Conservation (phyloP, 371 early-diverging fungal genomes). For the Apophysomyces ossiformis region DNA sequence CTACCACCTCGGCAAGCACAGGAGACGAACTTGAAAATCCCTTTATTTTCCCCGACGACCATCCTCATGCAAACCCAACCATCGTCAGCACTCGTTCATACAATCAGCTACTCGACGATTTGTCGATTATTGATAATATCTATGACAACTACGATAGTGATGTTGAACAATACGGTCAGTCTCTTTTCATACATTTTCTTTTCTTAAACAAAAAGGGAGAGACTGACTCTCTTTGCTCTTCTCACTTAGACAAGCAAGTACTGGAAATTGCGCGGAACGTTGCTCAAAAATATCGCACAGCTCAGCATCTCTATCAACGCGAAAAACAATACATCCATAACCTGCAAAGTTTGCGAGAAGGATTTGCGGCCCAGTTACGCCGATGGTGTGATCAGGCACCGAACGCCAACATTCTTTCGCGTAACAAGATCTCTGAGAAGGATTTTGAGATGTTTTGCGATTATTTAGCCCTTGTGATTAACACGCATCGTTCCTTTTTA, state of each 20-base stretch:
- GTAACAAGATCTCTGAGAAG: not conserved
- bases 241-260: conserved; percentile 28
- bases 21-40: not conserved
- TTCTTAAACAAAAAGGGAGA: conserved; percentile 5
- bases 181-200: not conserved
- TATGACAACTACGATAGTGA: not conserved
- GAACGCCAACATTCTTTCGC: conserved; percentile 18
- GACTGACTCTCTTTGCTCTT: not conserved
- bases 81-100: not conserved
- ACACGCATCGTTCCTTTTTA: conserved; percentile 22
- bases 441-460: conserved; percentile 13
- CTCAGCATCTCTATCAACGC: conserved; percentile 21
- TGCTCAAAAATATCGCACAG: conserved; percentile 27
- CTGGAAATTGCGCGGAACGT: conserved; percentile 35
- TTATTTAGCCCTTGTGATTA: conserved; percentile 9
- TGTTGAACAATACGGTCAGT: not conserved
- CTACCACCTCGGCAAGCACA: conserved; percentile 3
- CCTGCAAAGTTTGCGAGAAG: conserved; percentile 1
- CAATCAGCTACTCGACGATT: not conserved
- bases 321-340: conserved; percentile 24
- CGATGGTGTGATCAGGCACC: conserved; percentile 19
- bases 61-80: not conserved
- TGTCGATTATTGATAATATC: not conserved
- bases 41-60: not conserved
- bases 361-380: conserved; percentile 16